Conservation (phyloP, 768 basidiomycete genomes). For the Panellus pusillus region DNA sequence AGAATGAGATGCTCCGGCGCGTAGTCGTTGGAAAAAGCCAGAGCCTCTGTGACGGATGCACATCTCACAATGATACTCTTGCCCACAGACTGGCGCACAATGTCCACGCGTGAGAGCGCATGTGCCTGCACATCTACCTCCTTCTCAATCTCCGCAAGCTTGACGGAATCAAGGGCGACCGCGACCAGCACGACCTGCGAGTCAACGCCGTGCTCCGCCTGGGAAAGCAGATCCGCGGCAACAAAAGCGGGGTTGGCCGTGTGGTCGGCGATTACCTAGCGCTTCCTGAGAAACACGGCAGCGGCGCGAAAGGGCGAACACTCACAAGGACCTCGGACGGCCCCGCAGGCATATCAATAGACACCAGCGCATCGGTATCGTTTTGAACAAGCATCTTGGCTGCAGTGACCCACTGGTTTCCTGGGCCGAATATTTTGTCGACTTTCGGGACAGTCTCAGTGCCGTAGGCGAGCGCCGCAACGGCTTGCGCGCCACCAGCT, state of each 20-base stretch:
- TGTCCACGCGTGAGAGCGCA: slow-evolving; percentile 84
- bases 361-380: slow-evolving; percentile 93
- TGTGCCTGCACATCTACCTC: slow-evolving; percentile 87
- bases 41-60: slow-evolving; percentile 66
- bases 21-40: slow-evolving; percentile 93
- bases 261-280: slow-evolving; percentile 91
- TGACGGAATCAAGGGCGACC: slow-evolving; percentile 61
- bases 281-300: slow-evolving; percentile 1
- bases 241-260: slow-evolving; percentile 87
- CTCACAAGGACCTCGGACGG: slow-evolving; percentile 95
- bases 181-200: slow-evolving; percentile 96
- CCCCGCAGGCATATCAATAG: slow-evolving; percentile 99
- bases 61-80: slow-evolving; percentile 89
- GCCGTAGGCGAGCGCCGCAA: slow-evolving; percentile 95
- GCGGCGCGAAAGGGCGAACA: slow-evolving; percentile 16
- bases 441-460: slow-evolving; percentile 95
- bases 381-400: slow-evolving; percentile 99
- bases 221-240: slow-evolving; percentile 94
- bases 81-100: slow-evolving; percentile 83
- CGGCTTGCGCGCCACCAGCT: slow-evolving; percentile 95
- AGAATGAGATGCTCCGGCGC: slow-evolving; percentile 97
- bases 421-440: slow-evolving; percentile 99
- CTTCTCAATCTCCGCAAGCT: slow-evolving; percentile 72
- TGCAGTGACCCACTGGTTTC: slow-evolving; percentile 99
- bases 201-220: slow-evolving; percentile 97